phyloP scores from a whole-genome alignment of 768 basidiomycete genomes.

The Termitomyces titanicus region DNA sequence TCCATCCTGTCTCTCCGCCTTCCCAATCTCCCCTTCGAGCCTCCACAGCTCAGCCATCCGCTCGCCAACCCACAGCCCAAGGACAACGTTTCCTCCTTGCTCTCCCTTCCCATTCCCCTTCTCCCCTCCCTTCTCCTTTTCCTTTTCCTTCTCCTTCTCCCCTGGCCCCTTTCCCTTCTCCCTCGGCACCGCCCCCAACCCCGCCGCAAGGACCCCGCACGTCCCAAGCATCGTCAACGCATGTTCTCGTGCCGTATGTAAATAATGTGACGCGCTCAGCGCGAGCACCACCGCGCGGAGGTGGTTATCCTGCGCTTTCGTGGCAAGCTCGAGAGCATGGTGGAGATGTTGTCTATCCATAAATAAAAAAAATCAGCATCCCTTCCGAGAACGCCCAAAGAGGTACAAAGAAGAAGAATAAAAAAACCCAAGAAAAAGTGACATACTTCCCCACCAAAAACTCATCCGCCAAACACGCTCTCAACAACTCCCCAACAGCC shows the following conservation, averaged over 20 bases:
- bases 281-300: constrained; percentile 68
- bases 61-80: constrained; percentile 61
- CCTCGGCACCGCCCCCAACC: constrained; percentile 48
- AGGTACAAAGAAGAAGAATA: background rate
- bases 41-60: constrained; percentile 60
- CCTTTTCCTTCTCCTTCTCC: background rate
- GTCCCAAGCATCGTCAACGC: constrained; percentile 63
- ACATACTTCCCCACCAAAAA: constrained; percentile 62
- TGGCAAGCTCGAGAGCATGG: constrained; percentile 54
- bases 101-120: background rate
- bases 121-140: background rate
- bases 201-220: constrained; percentile 67
- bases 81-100: no score
- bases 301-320: constrained; percentile 63
- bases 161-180: background rate
- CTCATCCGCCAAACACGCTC: constrained; percentile 50
- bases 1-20: constrained; percentile 40
- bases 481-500: constrained; percentile 52
- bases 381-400: no score
- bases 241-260: constrained; percentile 68
- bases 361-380: background rate
- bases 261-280: constrained; percentile 65
- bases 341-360: constrained; percentile 51
- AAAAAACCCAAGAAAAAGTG: constrained; percentile 8
- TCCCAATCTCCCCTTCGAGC: constrained; percentile 48